Evolutionary conservation across 164 flowering plant genomes (phyloP), one percentile per base, ranked within the genome.

Genomic region (Vitis rupestris): DNA sequence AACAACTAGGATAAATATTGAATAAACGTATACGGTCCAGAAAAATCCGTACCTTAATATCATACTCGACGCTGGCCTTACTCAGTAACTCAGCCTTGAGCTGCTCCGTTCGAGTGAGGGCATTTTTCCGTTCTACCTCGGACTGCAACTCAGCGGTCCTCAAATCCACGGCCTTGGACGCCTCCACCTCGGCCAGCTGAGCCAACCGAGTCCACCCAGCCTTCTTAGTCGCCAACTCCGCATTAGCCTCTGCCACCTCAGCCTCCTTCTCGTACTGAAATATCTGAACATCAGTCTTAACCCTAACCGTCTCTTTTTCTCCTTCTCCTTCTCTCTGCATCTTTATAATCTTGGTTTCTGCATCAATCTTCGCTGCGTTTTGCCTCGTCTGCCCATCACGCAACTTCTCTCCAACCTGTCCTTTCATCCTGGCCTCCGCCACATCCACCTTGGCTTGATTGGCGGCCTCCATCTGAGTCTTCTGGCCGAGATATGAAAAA

Each of bases 1-100:
- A 23, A 23, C 27, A 2, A 23, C 27, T 23, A 23, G 27, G 27
- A 37, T 37, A 37, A 37, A 37, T 37, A 37, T 37, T 37, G 44
- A 37, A 37, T 3, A 37, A 37, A 37, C 5, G 44, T 2, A 37
- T 0, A 37, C 6, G 7, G 7, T 37, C 4, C 44, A 37, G 7
- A 53, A 52, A 30, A 19, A 49, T 13, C 0, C 5, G 44, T 74
- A 82, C 81, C 85, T 80, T 77, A 13, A 68, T 77, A 13, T 80
- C 85, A 48, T 76, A 82, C 8, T 80, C 84, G 49, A 82, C 84
- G 19, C 73, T 78, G n/a, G 87, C 85, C 53, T 81, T 81, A 37
- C 77, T 81, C 13, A 83, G 68, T 5, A 67, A 59, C 62, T 78
- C 82, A 50, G 87, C 87, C 72, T 68, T 77, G 61, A 81, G 81